Evolutionary conservation across 495 filamentous ascomycete genomes (phyloP).

Genomic region (Penicillium riverlandense): DNA sequence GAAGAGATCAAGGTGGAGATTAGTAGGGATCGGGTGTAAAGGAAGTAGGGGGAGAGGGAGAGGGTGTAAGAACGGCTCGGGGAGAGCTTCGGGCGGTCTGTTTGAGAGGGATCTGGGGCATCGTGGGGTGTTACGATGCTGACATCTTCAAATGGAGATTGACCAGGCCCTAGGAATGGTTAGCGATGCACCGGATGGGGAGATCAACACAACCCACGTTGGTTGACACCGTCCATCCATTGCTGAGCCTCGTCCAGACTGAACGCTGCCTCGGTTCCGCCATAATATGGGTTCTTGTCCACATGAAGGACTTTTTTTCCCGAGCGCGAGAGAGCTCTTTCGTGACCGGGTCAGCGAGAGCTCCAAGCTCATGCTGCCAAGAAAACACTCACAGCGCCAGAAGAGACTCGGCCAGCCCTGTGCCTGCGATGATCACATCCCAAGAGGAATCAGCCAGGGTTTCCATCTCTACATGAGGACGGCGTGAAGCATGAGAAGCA

Average conservation of each 20-base stretch:
- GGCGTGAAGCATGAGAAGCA: neutral
- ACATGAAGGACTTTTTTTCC: conserved; percentile 87
- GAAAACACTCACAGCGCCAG: conserved; percentile 72
- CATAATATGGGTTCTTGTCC: conserved; percentile 84
- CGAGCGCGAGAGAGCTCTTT: conserved; percentile 86
- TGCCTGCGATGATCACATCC: conserved; percentile 90
- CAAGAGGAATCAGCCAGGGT: conserved; percentile 71
- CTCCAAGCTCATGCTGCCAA: conserved; percentile 28
- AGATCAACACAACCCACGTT: conserved; percentile 27
- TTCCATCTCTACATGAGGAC: conserved; percentile 50
- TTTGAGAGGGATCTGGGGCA: conserved; percentile 10
- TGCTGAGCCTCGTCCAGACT: conserved; percentile 73
- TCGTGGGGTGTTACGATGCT: conserved; percentile 16
- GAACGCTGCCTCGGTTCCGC: conserved; percentile 77
- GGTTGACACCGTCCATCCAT: conserved; percentile 54
- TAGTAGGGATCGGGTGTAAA: conserved; percentile 75
- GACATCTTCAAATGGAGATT: conserved; percentile 33
- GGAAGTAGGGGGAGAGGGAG: conserved; percentile 75
- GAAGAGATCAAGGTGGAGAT: conserved; percentile 77
- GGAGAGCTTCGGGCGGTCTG: conserved; percentile 33
- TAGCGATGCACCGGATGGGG: conserved; percentile 9
- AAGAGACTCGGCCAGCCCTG: conserved; percentile 82
- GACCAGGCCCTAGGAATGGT: conserved; percentile 24
- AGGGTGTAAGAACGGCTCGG: conserved; percentile 76
- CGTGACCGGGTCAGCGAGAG: conserved; percentile 43